Percentiles rank a stretch among this genome's conserved stretches.
Conservation (phyloP, 495 filamentous ascomycete species). For the Cairneyella variabilis region DNA sequence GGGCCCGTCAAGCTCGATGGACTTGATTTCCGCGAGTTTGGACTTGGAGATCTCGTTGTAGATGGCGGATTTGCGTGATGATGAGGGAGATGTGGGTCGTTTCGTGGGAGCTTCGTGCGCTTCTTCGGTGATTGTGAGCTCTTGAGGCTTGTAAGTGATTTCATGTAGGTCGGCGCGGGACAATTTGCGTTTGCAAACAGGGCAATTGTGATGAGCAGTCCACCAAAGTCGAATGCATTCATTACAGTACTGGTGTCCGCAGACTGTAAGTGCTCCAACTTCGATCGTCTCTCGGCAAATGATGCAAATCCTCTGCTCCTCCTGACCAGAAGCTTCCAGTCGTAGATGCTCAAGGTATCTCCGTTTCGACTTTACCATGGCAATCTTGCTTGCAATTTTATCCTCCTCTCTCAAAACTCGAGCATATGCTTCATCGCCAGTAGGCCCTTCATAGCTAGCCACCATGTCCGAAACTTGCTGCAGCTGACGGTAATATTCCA, state of each 20-base stretch:
- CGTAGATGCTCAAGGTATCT: slow-evolving; percentile 61
- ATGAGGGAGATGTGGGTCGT: slow-evolving; percentile 3
- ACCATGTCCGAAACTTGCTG: slow-evolving; percentile 87
- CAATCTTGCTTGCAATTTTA: slow-evolving; percentile 47
- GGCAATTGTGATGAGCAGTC: slow-evolving; percentile 59
- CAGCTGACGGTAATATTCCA: slow-evolving; percentile 86
- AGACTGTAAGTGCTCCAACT: slow-evolving; percentile 78
- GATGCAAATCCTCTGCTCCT: slow-evolving; percentile 64
- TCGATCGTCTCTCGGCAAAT: slow-evolving; percentile 76
- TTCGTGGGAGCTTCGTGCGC: slow-evolving; percentile 46
- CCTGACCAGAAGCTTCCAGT: slow-evolving; percentile 44
- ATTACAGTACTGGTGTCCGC: slow-evolving; percentile 87
- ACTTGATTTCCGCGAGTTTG: slow-evolving; percentile 75
- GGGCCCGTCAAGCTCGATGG: slow-evolving; percentile 64
- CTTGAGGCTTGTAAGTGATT: slow-evolving; percentile 76
- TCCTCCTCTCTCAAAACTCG: slow-evolving; percentile 43
- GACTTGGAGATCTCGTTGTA: slow-evolving; percentile 71
- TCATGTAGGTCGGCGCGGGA: slow-evolving; percentile 64
- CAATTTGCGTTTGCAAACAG: slow-evolving; percentile 70
- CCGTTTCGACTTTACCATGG: slow-evolving; percentile 60
- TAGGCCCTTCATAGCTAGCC: slow-evolving; percentile 54
- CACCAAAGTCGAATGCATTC: slow-evolving; percentile 81
- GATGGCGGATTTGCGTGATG: slow-evolving; percentile 41
- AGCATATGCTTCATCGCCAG: slow-evolving; percentile 10
- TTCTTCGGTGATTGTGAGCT: slow-evolving; percentile 62